Conservation (phyloP, 2,329 filamentous ascomycete species). For the Nigrograna mackinnonii region DNA sequence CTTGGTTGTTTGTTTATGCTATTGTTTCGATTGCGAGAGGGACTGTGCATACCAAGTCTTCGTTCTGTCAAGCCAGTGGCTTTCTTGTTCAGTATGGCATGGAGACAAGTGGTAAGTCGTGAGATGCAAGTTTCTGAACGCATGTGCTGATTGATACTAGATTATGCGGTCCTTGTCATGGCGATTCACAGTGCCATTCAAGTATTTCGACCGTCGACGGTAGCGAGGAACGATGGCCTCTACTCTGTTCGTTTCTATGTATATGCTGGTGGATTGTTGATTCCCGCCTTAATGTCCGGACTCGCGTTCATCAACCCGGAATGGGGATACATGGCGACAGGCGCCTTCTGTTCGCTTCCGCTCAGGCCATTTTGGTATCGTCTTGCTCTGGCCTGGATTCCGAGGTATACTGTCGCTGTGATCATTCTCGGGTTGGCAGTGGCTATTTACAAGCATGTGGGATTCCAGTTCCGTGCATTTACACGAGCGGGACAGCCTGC, state of each 20-base stretch:
- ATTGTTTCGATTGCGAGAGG: constrained; percentile 60
- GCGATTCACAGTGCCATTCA: constrained; percentile 73
- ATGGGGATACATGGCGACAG: constrained; percentile 63
- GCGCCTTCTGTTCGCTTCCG: constrained; percentile 72
- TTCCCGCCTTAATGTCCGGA: constrained; percentile 64
- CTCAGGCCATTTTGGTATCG: constrained; percentile 70
- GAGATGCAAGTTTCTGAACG: constrained; percentile 5
- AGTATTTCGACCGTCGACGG: constrained; percentile 62
- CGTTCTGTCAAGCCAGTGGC: constrained; percentile 69
- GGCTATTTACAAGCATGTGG: constrained; percentile 72
- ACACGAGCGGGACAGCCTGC: constrained; percentile 19
- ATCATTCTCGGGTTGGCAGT: constrained; percentile 68
- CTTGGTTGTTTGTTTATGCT: constrained; percentile 70
- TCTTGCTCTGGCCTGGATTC: constrained; percentile 71
- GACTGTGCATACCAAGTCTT: constrained; percentile 53
- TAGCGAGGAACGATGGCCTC: constrained; percentile 62
- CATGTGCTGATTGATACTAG: constrained; percentile 35
- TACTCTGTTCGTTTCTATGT: constrained; percentile 68
- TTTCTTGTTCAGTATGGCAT: constrained; percentile 70
- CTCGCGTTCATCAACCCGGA: constrained; percentile 64
- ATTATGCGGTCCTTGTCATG: constrained; percentile 73
- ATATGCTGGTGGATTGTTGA: constrained; percentile 59
- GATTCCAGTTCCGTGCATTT: constrained; percentile 42
- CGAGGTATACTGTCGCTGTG: constrained; percentile 70
- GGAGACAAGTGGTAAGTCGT: constrained; percentile 61